Evolutionary conservation across 768 basidiomycete genomes (phyloP).

Genomic region (Russula lepida): DNA sequence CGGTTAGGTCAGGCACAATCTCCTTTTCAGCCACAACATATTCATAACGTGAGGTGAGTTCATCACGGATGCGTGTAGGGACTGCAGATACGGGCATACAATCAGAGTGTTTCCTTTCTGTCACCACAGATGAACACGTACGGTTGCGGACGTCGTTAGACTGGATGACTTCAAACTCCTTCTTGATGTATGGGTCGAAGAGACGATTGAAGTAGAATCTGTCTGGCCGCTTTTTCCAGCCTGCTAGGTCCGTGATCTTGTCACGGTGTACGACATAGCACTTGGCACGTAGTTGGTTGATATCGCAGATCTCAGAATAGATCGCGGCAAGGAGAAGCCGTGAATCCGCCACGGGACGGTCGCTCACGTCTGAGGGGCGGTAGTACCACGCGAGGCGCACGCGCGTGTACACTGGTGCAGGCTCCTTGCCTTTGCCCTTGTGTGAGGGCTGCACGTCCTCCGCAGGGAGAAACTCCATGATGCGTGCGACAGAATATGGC

Average conservation of each 20-base stretch:
- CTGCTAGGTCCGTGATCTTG: constrained; percentile 86
- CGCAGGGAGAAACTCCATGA: constrained; percentile 92
- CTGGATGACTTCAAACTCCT: constrained; percentile 93
- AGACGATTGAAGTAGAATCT: constrained; percentile 94
- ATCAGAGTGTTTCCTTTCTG: constrained; percentile 1
- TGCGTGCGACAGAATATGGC: constrained; percentile 90
- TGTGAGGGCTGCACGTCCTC: constrained; percentile 42
- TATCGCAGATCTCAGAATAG: constrained; percentile 92
- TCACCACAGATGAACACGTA: constrained; percentile 36
- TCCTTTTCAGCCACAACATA: constrained; percentile 95
- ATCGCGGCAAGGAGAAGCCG: constrained; percentile 91
- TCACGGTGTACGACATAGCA: constrained; percentile 94
- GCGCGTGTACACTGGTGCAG: constrained; percentile 58
- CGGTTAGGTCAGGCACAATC: constrained; percentile 82
- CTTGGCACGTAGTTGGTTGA: constrained; percentile 84
- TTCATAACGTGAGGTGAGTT: constrained; percentile 77
- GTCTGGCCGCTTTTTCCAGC: constrained; percentile 91
- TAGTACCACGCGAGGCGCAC: constrained; percentile 95
- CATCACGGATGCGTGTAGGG: constrained; percentile 70
- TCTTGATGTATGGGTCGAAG: constrained; percentile 97
- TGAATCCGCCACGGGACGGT: constrained; percentile 83
- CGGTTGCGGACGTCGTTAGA: constrained; percentile 81
- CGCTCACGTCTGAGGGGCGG: constrained; percentile 91
- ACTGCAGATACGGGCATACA: constrained; percentile 34
- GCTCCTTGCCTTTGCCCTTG: constrained; percentile 58